phyloP scores from a whole-genome alignment of 2,329 filamentous ascomycete species.

The Neopestalotiopsis sp. region DNA sequence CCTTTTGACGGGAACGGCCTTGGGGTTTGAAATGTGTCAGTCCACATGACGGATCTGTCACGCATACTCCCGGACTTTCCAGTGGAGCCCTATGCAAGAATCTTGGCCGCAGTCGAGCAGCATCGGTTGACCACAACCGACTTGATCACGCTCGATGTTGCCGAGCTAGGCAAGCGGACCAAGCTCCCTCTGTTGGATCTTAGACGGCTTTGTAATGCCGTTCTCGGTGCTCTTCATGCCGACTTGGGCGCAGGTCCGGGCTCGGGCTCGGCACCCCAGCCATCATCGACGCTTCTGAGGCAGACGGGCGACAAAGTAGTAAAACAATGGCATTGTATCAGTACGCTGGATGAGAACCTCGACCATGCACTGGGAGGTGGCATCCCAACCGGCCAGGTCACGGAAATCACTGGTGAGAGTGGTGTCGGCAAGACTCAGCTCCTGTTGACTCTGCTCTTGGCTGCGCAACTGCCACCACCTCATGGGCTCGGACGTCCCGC shows the following conservation, averaged over 20 bases:
- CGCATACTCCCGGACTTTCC: slow-evolving; percentile 82
- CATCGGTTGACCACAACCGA: slow-evolving; percentile 80
- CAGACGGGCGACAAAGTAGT: slow-evolving; percentile 44
- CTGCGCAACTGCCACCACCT: slow-evolving; percentile 80
- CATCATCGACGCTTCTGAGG: slow-evolving; percentile 26
- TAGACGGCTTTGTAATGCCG: slow-evolving; percentile 70
- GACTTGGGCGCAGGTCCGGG: slow-evolving; percentile 51
- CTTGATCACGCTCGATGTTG: slow-evolving; percentile 80
- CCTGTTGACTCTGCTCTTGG: slow-evolving; percentile 81
- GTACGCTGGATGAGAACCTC: slow-evolving; percentile 76
- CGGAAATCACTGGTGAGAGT: slow-evolving; percentile 91
- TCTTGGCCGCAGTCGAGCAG: slow-evolving; percentile 81
- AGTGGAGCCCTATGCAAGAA: slow-evolving; percentile 70
- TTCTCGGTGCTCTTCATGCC: slow-evolving; percentile 70
- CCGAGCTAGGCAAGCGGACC: slow-evolving; percentile 85
- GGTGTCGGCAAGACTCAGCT: slow-evolving; percentile 96
- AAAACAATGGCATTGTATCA: slow-evolving; percentile 64
- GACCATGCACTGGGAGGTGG: slow-evolving; percentile 78
- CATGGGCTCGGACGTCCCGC: slow-evolving; percentile 74
- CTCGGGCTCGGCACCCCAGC: slow-evolving; percentile 21
- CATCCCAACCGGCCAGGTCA: slow-evolving; percentile 79
- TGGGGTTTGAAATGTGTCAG: slow-evolving; percentile 9
- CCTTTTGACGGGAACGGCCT: slow-evolving; percentile 21
- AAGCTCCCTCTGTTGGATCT: slow-evolving; percentile 82
- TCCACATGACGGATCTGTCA: slow-evolving; percentile 82